Base-by-base conservation (phyloP, 768 basidiomycete species). In the Xerocomus potaroensis region DNA sequence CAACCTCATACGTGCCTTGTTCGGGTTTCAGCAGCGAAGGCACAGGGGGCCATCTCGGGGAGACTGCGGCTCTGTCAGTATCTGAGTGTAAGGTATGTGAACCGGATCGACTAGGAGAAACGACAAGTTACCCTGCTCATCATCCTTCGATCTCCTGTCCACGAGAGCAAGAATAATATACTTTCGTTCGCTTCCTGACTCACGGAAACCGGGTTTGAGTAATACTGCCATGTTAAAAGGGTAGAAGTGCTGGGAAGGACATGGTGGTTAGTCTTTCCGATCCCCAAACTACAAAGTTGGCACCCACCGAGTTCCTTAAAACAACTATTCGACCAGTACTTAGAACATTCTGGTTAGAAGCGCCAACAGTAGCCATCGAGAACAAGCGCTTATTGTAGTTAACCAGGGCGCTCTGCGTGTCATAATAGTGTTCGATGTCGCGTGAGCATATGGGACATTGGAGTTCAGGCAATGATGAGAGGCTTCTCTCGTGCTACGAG, bases 371-470 rank as follows among this genome's bases (percentile, higher is more conserved):
- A 1, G 83, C 87, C 62, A 83, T 74, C 12, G 72, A 66, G 37
- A 93, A 58, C 16, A 96, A 67, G 27, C 65, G 65, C 45, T 77
- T 78, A 62, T 92, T 91, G 37, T 75, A 60, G 19, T 77, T 68
- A 15, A 84, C 74, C 40, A 91, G 73, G 12, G 79, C 76, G 19
- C 71, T 69, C 9, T 81, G 83, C 19, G 77, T 65, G 54, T 95
- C 85, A 59, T 98, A 97, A 64, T 79, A 86, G 16, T 63, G 68
- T 29, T 81, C 74, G 42, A 99, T 89, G 57, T 91, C 90, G 11
- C 72, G 65, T n/a, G 63, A 58, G 61, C 91, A 95, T 31, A 79
- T 54, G 8, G 75, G 72, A 61, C 91, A 95, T 4, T 75, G 68
- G 5, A 94, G 73, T 56, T 80, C 79, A 19, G 76, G 77, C 45